Conservation (phyloP, 768 basidiomycete genomes). For the Leucosporidium creatinivorum region DNA sequence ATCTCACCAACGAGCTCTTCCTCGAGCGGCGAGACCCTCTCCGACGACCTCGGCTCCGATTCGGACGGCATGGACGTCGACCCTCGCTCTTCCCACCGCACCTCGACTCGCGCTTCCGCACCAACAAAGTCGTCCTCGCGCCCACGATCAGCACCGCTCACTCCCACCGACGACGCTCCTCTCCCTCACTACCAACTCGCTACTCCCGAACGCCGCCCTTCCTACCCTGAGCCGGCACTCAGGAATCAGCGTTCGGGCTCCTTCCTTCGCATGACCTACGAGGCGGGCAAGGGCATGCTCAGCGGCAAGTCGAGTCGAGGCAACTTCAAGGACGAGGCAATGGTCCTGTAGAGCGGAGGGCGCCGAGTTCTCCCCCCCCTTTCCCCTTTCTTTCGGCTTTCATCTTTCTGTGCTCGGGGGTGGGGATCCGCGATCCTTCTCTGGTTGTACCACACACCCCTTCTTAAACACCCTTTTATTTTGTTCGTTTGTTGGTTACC, state of each 20-base stretch:
- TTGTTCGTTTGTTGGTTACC: too few species aligned
- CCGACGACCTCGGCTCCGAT: constrained; percentile 16
- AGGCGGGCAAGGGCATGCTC: constrained; percentile 21
- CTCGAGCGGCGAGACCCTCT: constrained; percentile 27
- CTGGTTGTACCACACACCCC: too few species aligned
- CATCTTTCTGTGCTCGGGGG: too few species aligned
- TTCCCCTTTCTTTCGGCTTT: too few species aligned
- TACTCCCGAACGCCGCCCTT: background rate
- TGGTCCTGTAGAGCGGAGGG: too few species aligned
- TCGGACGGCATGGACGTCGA: constrained; percentile 19
- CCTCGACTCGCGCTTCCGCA: background rate
- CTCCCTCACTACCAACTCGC: constrained; percentile 8
- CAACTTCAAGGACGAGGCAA: background rate
- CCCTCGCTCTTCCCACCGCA: background rate
- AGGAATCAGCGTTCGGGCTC: constrained; percentile 19
- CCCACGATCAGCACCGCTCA: constrained; percentile 16
- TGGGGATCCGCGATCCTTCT: too few species aligned
- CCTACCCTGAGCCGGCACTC: constrained; percentile 9
- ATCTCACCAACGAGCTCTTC: constrained; percentile 20
- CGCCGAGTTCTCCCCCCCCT: too few species aligned
- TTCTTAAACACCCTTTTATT: too few species aligned
- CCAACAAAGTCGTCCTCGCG: constrained; percentile 1
- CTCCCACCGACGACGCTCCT: constrained; percentile 29
- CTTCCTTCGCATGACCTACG: constrained; percentile 23
- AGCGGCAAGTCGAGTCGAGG: background rate